Percentiles rank a stretch among this genome's conserved stretches.
Conservation (phyloP, 2,329 filamentous ascomycete genomes). For the Emmonsia crescens region DNA sequence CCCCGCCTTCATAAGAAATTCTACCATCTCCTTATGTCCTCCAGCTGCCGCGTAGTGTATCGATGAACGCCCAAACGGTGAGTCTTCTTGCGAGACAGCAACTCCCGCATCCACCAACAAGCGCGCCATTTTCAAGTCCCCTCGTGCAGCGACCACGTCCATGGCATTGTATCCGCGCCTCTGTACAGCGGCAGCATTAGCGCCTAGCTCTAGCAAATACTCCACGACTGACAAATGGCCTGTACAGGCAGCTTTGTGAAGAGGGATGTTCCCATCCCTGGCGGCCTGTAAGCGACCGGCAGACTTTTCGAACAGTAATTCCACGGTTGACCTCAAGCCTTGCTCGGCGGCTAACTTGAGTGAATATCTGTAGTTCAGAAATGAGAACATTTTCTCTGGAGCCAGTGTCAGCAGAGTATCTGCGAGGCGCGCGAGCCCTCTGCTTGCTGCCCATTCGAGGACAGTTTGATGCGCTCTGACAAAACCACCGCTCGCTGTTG, state of each 20-base stretch:
- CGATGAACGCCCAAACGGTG: background rate
- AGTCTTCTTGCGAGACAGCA: background rate
- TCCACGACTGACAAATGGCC: background rate
- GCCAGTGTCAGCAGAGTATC: background rate
- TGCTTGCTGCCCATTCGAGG: background rate
- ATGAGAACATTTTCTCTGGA: background rate
- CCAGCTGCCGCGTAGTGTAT: slow-evolving; percentile 1
- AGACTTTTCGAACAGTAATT: background rate
- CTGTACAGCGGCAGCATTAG: background rate
- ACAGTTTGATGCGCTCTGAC: background rate
- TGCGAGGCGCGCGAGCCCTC: background rate
- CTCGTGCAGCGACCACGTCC: background rate
- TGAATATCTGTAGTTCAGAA: background rate
- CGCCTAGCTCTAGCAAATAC: background rate
- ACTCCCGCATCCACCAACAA: background rate
- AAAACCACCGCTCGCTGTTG: background rate
- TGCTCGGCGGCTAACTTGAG: background rate
- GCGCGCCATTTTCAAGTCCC: background rate
- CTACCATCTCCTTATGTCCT: background rate
- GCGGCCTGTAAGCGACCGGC: background rate
- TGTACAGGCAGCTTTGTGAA: background rate
- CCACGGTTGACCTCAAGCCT: background rate
- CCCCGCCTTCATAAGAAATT: slow-evolving; percentile 3
- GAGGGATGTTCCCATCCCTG: background rate
- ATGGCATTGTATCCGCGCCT: background rate